Percentiles rank a stretch among this genome's conserved stretches.
Conservation (phyloP, 2,329 filamentous ascomycete genomes). For the Talaromyces amestolkiae region DNA sequence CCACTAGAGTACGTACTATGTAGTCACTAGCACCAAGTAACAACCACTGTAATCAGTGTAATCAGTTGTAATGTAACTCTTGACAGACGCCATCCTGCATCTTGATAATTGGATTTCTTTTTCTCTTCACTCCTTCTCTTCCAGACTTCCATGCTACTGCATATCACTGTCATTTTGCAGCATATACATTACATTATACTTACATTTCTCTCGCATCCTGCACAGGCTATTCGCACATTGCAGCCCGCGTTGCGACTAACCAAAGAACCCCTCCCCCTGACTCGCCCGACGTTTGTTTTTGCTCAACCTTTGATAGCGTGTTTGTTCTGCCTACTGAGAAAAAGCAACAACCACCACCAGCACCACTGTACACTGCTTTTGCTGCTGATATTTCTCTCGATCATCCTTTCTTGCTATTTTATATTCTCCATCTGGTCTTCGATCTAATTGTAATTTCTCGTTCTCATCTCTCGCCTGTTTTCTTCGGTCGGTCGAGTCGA, state of each 20-base stretch:
- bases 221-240: neutral
- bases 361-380: neutral
- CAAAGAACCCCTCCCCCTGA: constrained; percentile 3
- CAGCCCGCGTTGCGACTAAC: neutral
- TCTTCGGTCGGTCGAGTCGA: neutral
- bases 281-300: constrained; percentile 6
- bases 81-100: constrained; percentile 6
- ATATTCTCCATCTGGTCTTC: neutral
- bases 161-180: constrained; percentile 2
- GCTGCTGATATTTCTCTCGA: neutral
- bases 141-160: neutral
- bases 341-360: neutral
- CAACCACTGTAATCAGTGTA: too few relatives aligned
- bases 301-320: neutral
- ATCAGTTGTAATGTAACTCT: neutral
- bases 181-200: neutral
- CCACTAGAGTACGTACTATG: neutral
- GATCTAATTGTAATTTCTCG: neutral
- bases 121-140: neutral
- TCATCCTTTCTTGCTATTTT: neutral
- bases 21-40: neutral
- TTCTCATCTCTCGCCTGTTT: neutral
- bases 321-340: neutral
- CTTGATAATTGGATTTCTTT: neutral
- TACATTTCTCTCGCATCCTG: neutral